These are phyloP conservation scores for Claviceps digitariae DNA, from an alignment of 2,329 filamentous ascomycete genomes.

Conservation along the genomic window DNA sequence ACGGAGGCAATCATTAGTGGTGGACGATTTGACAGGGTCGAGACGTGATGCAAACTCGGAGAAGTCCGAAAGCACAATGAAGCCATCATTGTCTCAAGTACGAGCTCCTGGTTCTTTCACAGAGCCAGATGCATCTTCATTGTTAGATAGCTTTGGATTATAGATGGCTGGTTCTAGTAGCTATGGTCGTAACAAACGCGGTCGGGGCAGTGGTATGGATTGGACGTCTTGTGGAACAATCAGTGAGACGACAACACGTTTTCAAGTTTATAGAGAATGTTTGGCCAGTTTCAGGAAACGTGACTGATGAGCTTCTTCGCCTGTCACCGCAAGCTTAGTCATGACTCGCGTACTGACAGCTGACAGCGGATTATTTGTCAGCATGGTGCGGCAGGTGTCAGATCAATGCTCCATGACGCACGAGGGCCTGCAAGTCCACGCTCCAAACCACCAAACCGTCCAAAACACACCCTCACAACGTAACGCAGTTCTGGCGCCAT, in stretches of 20 bases:
- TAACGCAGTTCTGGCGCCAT: neutral
- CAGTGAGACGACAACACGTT: too few relatives aligned
- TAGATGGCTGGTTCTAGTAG: constrained; percentile 28
- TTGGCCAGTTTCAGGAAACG: too few relatives aligned
- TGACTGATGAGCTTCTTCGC: neutral
- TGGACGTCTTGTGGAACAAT: too few relatives aligned
- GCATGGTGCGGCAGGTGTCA: neutral
- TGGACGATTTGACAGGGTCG: constrained; percentile 53
- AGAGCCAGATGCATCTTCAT: constrained; percentile 78
- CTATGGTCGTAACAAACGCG: too few relatives aligned
- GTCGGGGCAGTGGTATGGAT: too few relatives aligned
- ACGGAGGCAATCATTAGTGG: constrained; percentile 63
- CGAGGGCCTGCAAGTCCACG: neutral
- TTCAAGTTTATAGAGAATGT: too few relatives aligned
- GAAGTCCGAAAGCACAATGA: constrained; percentile 10
- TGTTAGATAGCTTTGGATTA: constrained; percentile 90
- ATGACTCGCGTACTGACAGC: neutral
- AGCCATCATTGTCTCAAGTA: constrained; percentile 27
- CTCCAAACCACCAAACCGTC: neutral
- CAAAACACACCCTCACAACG: neutral
- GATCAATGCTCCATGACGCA: neutral
- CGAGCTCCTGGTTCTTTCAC: constrained; percentile 73
- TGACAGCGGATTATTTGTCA: neutral
- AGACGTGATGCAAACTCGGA: constrained; percentile 25
- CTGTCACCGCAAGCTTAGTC: neutral